These are phyloP conservation scores for Orbilia oligospora DNA, from an alignment of 2,329 filamentous ascomycete genomes.

Conservation along the genomic window DNA sequence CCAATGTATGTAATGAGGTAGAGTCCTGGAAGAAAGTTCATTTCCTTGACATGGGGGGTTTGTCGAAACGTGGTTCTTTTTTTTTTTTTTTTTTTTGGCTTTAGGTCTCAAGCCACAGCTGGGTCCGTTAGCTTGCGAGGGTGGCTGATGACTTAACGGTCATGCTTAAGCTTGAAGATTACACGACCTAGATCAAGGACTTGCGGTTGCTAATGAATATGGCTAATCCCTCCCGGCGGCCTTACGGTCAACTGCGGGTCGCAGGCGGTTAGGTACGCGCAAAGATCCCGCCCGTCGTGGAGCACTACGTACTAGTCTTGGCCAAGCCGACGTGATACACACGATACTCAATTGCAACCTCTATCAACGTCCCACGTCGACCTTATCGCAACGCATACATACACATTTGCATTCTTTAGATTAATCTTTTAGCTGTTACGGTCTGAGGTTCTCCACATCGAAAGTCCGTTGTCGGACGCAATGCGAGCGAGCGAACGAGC, in stretches of 20 bases:
- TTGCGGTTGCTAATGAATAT: constrained; percentile 29
- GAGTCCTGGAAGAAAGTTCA: neutral
- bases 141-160: constrained; percentile 5
- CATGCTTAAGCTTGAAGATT: neutral
- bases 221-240: constrained; percentile 25
- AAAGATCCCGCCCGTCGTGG: constrained; percentile 43
- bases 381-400: constrained; percentile 45
- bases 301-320: constrained; percentile 27
- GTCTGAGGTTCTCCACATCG: neutral
- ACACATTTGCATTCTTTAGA: neutral
- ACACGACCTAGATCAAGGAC: neutral
- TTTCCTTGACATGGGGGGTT: neutral
- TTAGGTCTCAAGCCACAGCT: neutral
- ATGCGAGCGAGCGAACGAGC: constrained; percentile 24
- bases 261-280: constrained; percentile 44
- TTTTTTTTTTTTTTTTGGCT: too few relatives aligned
- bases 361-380: constrained; percentile 26
- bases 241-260: constrained; percentile 30
- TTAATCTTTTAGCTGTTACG: neutral
- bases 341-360: neutral
- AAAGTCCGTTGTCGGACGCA: constrained; percentile 56
- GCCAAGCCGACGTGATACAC: constrained; percentile 27
- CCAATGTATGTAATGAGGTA: neutral
- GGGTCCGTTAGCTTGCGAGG: neutral
- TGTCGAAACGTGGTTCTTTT: constrained; percentile 24